Conservation (phyloP, 2,329 filamentous ascomycete species). For the Dactylellina sp. region DNA sequence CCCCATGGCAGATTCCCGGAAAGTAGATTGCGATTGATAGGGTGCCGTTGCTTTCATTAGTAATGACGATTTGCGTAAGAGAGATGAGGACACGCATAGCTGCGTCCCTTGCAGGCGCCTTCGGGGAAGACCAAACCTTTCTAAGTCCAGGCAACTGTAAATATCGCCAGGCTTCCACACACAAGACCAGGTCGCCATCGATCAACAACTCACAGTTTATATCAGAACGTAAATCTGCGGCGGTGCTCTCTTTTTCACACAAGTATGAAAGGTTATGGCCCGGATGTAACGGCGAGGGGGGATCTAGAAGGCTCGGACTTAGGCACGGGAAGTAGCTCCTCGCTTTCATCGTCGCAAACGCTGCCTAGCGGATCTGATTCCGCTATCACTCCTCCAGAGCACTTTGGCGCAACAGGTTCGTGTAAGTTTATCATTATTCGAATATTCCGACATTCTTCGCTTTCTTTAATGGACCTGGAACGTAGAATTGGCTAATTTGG, state of each 20-base stretch:
- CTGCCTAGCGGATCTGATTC: constrained; percentile 53
- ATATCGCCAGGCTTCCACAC: constrained; percentile 53
- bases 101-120: constrained; percentile 44
- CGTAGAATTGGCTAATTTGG: constrained; percentile 13
- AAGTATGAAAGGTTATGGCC: constrained; percentile 34
- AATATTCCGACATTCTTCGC: neutral
- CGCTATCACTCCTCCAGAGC: constrained; percentile 20
- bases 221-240: constrained; percentile 8
- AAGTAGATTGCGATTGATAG: constrained; percentile 10
- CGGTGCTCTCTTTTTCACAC: constrained; percentile 2
- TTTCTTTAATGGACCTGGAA: neutral
- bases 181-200: constrained; percentile 43
- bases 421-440: constrained; percentile 7
- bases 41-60: constrained; percentile 4
- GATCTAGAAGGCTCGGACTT: constrained; percentile 48
- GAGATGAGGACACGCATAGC: constrained; percentile 16
- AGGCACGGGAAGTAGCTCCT: constrained; percentile 47
- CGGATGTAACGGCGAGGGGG: constrained; percentile 44
- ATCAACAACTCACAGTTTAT: constrained; percentile 28
- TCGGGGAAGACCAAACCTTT: constrained; percentile 36
- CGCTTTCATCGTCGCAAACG: constrained; percentile 32
- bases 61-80: constrained; percentile 32
- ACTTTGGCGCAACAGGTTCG: constrained; percentile 38
- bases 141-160: constrained; percentile 54
- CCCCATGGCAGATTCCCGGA: neutral